phyloP scores from a whole-genome alignment of 2,329 filamentous ascomycete species.

The Alternaria metachromatica region DNA sequence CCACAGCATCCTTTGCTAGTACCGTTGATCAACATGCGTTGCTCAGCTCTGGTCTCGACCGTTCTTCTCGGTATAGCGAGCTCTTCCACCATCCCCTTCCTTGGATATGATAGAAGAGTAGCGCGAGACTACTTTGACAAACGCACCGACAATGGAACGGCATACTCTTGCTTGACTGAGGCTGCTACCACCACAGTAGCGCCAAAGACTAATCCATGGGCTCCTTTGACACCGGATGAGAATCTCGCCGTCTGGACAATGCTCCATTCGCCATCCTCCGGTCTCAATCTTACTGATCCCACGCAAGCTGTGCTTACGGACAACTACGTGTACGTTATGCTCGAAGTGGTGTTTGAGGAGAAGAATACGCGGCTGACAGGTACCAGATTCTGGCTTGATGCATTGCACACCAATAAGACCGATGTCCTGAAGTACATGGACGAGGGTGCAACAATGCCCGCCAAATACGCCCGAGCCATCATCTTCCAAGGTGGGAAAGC shows the following conservation, averaged over 20 bases:
- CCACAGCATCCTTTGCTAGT: neutral
- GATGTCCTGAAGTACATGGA: slow-evolving; percentile 56
- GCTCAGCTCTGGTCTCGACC: neutral
- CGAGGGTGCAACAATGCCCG: slow-evolving; percentile 42
- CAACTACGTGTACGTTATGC: slow-evolving; percentile 49
- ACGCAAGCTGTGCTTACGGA: slow-evolving; percentile 50
- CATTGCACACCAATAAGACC: slow-evolving; percentile 58
- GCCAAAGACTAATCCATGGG: slow-evolving; percentile 53
- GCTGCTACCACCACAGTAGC: slow-evolving; percentile 31
- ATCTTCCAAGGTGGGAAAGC: slow-evolving; percentile 55
- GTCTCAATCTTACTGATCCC: slow-evolving; percentile 56
- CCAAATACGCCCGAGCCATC: slow-evolving; percentile 56
- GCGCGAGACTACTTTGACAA: slow-evolving; percentile 27
- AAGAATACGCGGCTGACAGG: neutral
- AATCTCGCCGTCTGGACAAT: slow-evolving; percentile 54
- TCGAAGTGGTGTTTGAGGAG: neutral
- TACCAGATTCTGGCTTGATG: slow-evolving; percentile 54
- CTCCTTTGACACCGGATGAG: slow-evolving; percentile 52
- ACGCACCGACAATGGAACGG: slow-evolving; percentile 15
- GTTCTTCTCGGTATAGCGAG: neutral
- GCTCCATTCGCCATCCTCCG: slow-evolving; percentile 50
- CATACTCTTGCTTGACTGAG: slow-evolving; percentile 18
- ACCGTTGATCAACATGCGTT: neutral
- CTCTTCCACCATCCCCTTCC: slow-evolving; percentile 22
- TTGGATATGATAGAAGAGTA: slow-evolving; percentile 31